Evolutionary conservation across 176 grass and related monocot species (phyloP).

Genomic region (Saccharum spontaneum): DNA sequence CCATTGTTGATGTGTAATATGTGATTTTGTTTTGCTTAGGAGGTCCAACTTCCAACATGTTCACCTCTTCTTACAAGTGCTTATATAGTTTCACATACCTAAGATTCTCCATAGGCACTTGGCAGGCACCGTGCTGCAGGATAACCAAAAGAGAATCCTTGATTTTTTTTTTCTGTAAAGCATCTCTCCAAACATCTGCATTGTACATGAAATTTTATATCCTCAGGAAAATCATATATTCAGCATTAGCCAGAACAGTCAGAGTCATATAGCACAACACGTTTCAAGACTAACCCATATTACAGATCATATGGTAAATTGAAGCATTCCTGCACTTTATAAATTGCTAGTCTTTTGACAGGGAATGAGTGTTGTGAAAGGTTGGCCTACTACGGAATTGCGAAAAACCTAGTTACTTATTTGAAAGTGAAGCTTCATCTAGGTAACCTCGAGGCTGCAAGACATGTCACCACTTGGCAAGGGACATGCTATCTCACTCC

Average conservation of each 20-base stretch:
- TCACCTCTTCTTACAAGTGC: background rate
- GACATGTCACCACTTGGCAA: slow-evolving; percentile 83
- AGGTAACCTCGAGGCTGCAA: slow-evolving; percentile 75
- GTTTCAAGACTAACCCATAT: background rate
- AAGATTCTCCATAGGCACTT: background rate
- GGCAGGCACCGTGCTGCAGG: background rate
- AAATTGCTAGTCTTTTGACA: slow-evolving; percentile 40
- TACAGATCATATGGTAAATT: background rate
- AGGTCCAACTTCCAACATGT: background rate
- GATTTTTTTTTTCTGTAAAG: background rate
- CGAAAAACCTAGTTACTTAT: slow-evolving; percentile 79
- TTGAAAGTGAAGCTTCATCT: slow-evolving; percentile 69
- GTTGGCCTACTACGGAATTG: slow-evolving; percentile 89
- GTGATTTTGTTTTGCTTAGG: background rate
- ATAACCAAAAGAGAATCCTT: background rate
- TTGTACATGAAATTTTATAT: slow-evolving; percentile 1
- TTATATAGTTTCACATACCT: background rate
- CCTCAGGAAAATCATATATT: background rate
- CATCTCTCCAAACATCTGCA: background rate
- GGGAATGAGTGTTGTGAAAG: slow-evolving; percentile 84
- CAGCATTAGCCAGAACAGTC: background rate
- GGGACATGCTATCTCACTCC: slow-evolving; percentile 94
- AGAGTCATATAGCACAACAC: background rate
- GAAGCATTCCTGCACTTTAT: slow-evolving; percentile 17
- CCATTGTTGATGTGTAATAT: background rate